Base-by-base conservation (phyloP, 2,329 filamentous ascomycete species). In the Penicillium sp. region DNA sequence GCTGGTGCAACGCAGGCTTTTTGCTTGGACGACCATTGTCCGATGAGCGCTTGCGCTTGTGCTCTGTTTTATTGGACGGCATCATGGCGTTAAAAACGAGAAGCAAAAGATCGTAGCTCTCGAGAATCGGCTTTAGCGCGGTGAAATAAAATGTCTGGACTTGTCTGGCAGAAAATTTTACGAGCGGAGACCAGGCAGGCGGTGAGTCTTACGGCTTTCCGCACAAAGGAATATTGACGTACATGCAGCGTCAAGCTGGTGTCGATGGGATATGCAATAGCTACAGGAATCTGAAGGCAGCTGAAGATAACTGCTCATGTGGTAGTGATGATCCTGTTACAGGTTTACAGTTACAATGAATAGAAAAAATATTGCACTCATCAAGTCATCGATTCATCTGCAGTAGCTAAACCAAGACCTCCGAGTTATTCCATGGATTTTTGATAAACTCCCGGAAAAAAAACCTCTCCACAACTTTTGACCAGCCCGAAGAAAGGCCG, bases 1-100 rank as follows among this genome's bases (percentile, higher is more conserved):
- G 65, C 27, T 71, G 67, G 52, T 71, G 70, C 52, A 74, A 69
- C 10, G 79, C 76, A 7, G 75, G 63, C 70, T 81, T 83, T 64
- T 83, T 83, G 66, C 71, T 79, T 2, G 80, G 75, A 21, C 72
- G 71, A 10, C 76, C 77, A 41, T 71, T 73, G 49, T 78, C 76
- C 5, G 76, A 76, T 50, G 71, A 70, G 56, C 80, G 74, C 72
- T 83, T 83, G 63, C 81, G 75, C 74, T 83, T 83, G 67, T 79
- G 82, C 50, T 80, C 77, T 36, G 66, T 58, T 50, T 72, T 72
- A 29, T 68, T 62, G 16, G 65, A 68, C 23, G 68, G 66, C 74
- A 76, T 76, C 50, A 31, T 68, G 55, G 43, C 16, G 36, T 40
- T 16, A 53, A 10, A 40, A 23, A 48, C 34, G 11, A 44, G 50